Evolutionary conservation across 2,329 filamentous ascomycete species (phyloP).

Genomic region (Paramyrothecium sp.): DNA sequence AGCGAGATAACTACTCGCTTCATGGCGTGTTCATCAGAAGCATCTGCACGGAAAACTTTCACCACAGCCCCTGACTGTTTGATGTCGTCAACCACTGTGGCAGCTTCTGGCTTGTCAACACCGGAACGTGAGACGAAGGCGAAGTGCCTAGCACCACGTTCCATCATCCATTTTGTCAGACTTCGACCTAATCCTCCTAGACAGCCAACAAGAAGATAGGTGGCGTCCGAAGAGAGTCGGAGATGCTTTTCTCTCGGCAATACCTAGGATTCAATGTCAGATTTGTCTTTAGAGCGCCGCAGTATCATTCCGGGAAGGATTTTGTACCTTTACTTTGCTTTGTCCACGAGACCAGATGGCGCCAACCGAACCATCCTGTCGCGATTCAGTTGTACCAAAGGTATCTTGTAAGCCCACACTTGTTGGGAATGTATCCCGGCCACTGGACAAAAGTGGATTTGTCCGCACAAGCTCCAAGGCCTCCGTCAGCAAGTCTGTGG

Average conservation of each 20-base stretch:
- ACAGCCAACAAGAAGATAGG: conserved; percentile 13
- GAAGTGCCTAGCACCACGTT: conserved; percentile 20
- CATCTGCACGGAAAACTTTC: conserved; percentile 5
- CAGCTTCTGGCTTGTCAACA: conserved; percentile 11
- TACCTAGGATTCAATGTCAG: neutral
- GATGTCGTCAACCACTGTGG: conserved; percentile 11
- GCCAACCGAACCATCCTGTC: neutral
- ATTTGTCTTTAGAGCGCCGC: too few relatives aligned
- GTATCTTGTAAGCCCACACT: neutral
- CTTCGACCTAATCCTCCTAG: conserved; percentile 11
- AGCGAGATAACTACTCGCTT: conserved; percentile 3
- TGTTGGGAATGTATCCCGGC: neutral
- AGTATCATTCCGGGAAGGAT: too few relatives aligned
- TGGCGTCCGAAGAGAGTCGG: neutral
- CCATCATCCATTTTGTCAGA: conserved; percentile 10
- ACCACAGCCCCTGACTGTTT: conserved; percentile 1
- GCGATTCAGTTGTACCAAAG: neutral
- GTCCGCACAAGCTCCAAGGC: neutral
- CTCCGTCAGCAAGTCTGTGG: neutral
- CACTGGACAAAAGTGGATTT: neutral
- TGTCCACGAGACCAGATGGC: neutral
- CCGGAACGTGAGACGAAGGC: conserved; percentile 23
- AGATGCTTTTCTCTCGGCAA: neutral
- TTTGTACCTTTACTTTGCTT: neutral
- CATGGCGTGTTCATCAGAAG: neutral